Conservation (phyloP, 1,139 yeast species). For the Hansenula anomala region DNA sequence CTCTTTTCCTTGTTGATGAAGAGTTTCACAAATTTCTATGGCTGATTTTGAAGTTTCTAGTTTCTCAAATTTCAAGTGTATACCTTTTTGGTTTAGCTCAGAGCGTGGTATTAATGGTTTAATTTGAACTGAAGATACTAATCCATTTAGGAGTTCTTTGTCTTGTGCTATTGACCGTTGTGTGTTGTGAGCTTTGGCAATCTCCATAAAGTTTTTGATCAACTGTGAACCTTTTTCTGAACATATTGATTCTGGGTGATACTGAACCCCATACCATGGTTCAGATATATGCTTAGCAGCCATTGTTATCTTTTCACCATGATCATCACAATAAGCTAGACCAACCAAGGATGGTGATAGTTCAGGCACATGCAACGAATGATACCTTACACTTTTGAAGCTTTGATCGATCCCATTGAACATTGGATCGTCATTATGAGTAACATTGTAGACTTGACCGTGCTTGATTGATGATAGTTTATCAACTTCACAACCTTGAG, state of each 20-base stretch:
- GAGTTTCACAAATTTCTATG: slow-evolving; percentile 46
- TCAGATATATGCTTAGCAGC: slow-evolving; percentile 57
- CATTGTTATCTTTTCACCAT: slow-evolving; percentile 52
- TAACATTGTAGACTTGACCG: slow-evolving; percentile 71
- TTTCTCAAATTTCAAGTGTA: background rate
- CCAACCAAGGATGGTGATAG: slow-evolving; percentile 37
- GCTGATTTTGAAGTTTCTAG: slow-evolving; percentile 4
- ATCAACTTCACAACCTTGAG: slow-evolving; percentile 54
- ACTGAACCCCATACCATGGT: slow-evolving; percentile 93
- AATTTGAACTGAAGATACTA: background rate
- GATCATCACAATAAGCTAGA: slow-evolving; percentile 47
- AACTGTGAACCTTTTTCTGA: slow-evolving; percentile 61
- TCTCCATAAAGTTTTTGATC: slow-evolving; percentile 54
- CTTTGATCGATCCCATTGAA: slow-evolving; percentile 34
- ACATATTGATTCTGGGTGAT: slow-evolving; percentile 94
- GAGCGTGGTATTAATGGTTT: background rate
- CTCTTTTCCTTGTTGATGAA: slow-evolving; percentile 29
- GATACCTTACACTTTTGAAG: slow-evolving; percentile 80
- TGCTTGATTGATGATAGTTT: slow-evolving; percentile 64
- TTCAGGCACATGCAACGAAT: slow-evolving; percentile 62
- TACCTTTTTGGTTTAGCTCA: background rate
- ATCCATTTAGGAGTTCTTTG: background rate
- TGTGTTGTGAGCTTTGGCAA: slow-evolving; percentile 41
- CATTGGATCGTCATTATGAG: slow-evolving; percentile 29
- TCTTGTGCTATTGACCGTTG: slow-evolving; percentile 13